Evolutionary conservation across 306 rosid genomes (phyloP), one percentile per base, ranked within the genome.

Genomic region (Mucuna pruriens): DNA sequence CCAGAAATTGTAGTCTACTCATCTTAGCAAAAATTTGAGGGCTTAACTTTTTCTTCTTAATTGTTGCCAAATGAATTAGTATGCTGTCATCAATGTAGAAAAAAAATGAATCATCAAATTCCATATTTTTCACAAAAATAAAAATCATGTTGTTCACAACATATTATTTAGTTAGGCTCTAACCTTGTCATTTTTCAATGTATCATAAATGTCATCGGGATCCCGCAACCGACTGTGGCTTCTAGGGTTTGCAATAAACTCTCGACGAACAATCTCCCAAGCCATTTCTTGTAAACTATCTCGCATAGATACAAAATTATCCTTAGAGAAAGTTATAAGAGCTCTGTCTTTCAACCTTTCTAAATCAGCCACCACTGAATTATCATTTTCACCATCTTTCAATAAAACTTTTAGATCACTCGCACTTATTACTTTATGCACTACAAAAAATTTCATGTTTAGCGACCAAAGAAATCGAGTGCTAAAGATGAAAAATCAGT

Each of bases 271-370:
- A 51, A 74, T 66, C 2, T 12, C 48, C 38, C 29, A 16, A 11
- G 52, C 81, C 66, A 74, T 22, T 38, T 58, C n/a, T 9, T 74
- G 77, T 11, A 84, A 10, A 39, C 58, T 26, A 17, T 66, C 78
- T 36, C 74, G 61, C 61, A 52, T 55, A 9, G 15, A 7, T 55
- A 55, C 2, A 20, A 55, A 0, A 22, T 20, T 22, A 22, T 55
- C 31, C 1, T 20, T 15, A 22, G 15, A 20, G 1, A 22, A 2
- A 55, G 31, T 55, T 55, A 55, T 55, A 8, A 55, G 62, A 22
- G 26, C 61, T 52, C 8, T 52, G 0, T 52, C 22, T 52, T 52
- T 52, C 4, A 52, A 29, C 1, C 13, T 52, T 19, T 52, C 61
- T 8, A 52, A 19, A 11, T 5, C 29, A 52, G 1, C 4, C 6